Evolutionary conservation across 2,329 filamentous ascomycete species (phyloP), one percentile per base, ranked within the genome.

Genomic region (Epichloe uncinata): DNA sequence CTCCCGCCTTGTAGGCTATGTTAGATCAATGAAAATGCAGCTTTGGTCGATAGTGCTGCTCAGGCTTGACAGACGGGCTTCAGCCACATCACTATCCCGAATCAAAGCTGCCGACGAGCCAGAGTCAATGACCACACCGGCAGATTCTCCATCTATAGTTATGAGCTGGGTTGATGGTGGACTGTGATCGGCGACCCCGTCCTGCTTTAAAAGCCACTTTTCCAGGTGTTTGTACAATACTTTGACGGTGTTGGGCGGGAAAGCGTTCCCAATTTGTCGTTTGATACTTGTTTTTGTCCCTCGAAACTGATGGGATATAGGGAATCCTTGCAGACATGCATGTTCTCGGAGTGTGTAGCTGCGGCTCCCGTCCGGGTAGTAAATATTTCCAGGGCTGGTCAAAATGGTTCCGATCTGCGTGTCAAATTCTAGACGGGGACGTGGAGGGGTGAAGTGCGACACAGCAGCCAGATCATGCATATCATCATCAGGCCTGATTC

Each of bases 211-310:
- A 1, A 80, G 58, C 65, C 70, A 75, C 7, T 61, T 53, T 16
- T 70, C 62, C 7, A 80, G 57, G 45, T 77, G 73, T n/a, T 61
- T 59, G 53, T 74, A 78, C 0, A 80, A 57, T 0, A 72, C 63
- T 26, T 66, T 64, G 3, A 78, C 78, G 0, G 75, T 73, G 30
- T 67, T 67, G 0, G 85, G 79, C 0, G 87, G 84, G 15, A 91
- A 87, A 0, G 86, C 87, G 58, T 93, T 91, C 0, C 87, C 87
- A 54, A 91, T 85, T 61, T 89, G 85, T 54, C 71, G 75, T 55
- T 75, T 75, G 15, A 78, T 66, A 13, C 60, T 62, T 0, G 62
- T 65, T 16, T 63, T 61, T 0, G 63, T 68, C 0, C 65, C 66
- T 0, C 66, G 53, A 58, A 91, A 90, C 0, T 62, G 61, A 60